phyloP scores from a whole-genome alignment of 768 basidiomycete genomes.

The Tubosaeta sp. region DNA sequence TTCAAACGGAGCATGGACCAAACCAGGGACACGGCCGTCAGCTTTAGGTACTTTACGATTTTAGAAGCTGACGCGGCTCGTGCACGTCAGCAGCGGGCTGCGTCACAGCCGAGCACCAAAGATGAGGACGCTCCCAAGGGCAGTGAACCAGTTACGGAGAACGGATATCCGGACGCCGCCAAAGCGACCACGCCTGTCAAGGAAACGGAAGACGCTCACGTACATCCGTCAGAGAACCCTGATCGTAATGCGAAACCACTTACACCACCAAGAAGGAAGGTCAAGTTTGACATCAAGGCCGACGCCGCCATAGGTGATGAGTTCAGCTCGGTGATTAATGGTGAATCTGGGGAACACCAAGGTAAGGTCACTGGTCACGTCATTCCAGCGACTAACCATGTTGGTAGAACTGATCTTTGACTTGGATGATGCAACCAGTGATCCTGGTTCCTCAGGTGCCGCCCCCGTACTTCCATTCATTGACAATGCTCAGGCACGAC shows the following conservation, averaged over 20 bases:
- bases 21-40: constrained; percentile 41
- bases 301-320: constrained; percentile 46
- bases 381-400: constrained; percentile 3
- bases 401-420: constrained; percentile 64
- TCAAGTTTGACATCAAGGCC: constrained; percentile 69
- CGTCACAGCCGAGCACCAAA: constrained; percentile 4
- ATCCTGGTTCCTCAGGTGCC: constrained; percentile 29
- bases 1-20: constrained; percentile 47
- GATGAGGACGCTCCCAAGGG: constrained; percentile 10
- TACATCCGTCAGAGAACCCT: constrained; percentile 15
- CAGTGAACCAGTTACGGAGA: constrained; percentile 7
- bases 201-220: constrained; percentile 7
- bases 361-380: constrained; percentile 33
- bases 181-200: constrained; percentile 8
- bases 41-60: constrained; percentile 45
- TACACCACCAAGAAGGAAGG: constrained; percentile 52
- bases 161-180: constrained; percentile 9
- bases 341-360: constrained; percentile 36
- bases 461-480: constrained; percentile 36
- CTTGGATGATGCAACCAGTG: constrained; percentile 51
- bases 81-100: constrained; percentile 15
- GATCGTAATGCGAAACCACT: constrained; percentile 23
- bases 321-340: constrained; percentile 31
- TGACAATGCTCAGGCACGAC: constrained; percentile 25
- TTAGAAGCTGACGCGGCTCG: constrained; percentile 38